A percentile compares a stretch with the other conserved stretches of the same genome.
Conservation (phyloP, 306 rosid species). For the Phaseolus lunatus region DNA sequence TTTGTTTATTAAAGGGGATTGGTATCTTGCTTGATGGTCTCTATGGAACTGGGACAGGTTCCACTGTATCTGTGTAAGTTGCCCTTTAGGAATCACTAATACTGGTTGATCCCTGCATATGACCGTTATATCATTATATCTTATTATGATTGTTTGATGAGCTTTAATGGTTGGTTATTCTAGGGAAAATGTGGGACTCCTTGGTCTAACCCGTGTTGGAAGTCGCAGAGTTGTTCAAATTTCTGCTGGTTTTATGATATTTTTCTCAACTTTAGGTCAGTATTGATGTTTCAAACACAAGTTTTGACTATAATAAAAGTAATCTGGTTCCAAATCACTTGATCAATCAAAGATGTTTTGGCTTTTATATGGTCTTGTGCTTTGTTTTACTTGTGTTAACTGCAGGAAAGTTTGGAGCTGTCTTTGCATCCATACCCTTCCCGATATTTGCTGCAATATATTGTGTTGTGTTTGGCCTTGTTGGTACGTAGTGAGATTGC, state of each 20-base stretch:
- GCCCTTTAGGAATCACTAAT: conserved; percentile 1
- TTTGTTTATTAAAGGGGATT: conserved; percentile 61
- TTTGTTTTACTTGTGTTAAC: background rate
- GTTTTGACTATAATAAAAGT: conserved; percentile 4
- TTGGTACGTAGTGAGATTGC: conserved; percentile 57
- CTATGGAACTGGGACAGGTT: conserved; percentile 81
- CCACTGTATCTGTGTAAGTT: conserved; percentile 89
- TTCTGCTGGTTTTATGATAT: conserved; percentile 92
- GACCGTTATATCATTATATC: background rate
- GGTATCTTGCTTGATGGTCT: conserved; percentile 83
- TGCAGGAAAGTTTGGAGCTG: conserved; percentile 91
- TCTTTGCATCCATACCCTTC: conserved; percentile 87
- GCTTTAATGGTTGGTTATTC: conserved; percentile 34
- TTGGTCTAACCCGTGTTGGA: conserved; percentile 91
- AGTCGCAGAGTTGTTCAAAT: conserved; percentile 88
- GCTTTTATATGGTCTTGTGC: conserved; percentile 1
- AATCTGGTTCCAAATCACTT: background rate
- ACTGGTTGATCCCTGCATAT: conserved; percentile 11
- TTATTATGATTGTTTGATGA: conserved; percentile 27
- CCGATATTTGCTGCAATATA: conserved; percentile 75
- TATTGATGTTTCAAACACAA: conserved; percentile 17
- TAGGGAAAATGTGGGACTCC: conserved; percentile 93
- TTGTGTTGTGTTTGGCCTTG: conserved; percentile 81
- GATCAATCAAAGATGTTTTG: background rate
- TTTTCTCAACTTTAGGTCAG: conserved; percentile 84